These are phyloP conservation scores for Russula sp. DNA, from an alignment of 768 basidiomycete species.

Conservation along the genomic window DNA sequence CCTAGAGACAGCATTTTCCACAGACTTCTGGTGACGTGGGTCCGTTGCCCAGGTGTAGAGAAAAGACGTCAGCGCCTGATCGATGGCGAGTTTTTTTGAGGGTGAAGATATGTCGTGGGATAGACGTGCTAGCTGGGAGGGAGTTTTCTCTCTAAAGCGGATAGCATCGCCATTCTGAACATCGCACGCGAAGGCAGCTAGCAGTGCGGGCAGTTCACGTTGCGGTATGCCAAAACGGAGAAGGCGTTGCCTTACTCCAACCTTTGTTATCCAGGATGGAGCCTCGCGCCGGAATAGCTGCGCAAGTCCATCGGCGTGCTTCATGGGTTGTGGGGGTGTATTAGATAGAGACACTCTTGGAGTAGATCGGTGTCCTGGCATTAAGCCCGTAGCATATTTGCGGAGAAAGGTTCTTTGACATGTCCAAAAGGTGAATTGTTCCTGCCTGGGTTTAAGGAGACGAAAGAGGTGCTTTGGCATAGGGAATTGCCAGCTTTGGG, in stretches of 20 bases:
- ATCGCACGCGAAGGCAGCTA: slow-evolving; percentile 38
- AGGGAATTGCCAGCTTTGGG: neutral
- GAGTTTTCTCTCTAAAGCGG: slow-evolving; percentile 26
- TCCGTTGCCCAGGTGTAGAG: slow-evolving; percentile 54
- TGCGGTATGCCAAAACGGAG: slow-evolving; percentile 44
- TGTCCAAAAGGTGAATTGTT: neutral
- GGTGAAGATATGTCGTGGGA: slow-evolving; percentile 31
- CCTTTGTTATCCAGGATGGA: slow-evolving; percentile 12
- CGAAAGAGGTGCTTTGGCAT: slow-evolving; percentile 10
- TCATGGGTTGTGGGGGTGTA: neutral
- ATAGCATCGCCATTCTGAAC: slow-evolving; percentile 30
- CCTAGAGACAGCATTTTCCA: slow-evolving; percentile 11
- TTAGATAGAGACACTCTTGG: neutral
- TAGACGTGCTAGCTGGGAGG: slow-evolving; percentile 43
- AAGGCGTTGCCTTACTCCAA: slow-evolving; percentile 37
- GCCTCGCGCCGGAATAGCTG: slow-evolving; percentile 13
- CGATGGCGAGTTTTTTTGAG: slow-evolving; percentile 31
- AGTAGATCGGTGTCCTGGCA: neutral
- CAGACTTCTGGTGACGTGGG: slow-evolving; percentile 18
- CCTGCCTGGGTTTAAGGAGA: neutral
- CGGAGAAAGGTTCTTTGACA: neutral
- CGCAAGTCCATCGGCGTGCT: neutral
- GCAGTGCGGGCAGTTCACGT: slow-evolving; percentile 36
- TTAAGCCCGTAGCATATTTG: neutral
- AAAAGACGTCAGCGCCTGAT: slow-evolving; percentile 45